phyloP scores from a whole-genome alignment of 257 asterid genomes.

The Nicotiana paniculata region DNA sequence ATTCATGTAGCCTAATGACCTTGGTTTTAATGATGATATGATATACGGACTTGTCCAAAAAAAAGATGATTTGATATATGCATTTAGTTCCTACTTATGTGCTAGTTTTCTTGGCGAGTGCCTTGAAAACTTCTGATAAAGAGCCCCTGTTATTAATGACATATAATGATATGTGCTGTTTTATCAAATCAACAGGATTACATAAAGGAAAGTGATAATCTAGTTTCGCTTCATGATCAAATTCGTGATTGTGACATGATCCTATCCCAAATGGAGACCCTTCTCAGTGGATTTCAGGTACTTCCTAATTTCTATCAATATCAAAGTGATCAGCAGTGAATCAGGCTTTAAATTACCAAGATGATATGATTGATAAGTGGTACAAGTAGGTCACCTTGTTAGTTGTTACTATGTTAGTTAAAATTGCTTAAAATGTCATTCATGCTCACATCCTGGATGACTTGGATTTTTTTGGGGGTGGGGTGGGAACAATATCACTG shows the following conservation, averaged over 20 bases:
- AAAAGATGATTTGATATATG: no score
- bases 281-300: conserved; percentile 95
- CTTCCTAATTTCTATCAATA: not conserved
- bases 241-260: conserved; percentile 88
- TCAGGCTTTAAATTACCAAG: no score
- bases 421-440: not conserved
- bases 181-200: conserved; percentile 55
- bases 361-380: not conserved
- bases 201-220: conserved; percentile 92
- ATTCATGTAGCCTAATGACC: no score
- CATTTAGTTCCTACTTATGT: no score
- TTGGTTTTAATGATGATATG: no score
- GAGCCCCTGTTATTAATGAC: not conserved
- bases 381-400: not conserved
- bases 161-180: conserved; percentile 6
- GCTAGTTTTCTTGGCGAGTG: no score
- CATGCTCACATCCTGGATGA: not conserved
- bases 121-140: no score
- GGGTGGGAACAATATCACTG: no score
- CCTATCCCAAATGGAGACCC: conserved; percentile 87
- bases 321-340: not conserved
- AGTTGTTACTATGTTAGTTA: no score
- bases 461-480: no score
- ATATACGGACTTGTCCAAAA: no score
- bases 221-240: conserved; percentile 89